phyloP scores from a whole-genome alignment of 345 rosid species.

The Anastatica hierochuntica region DNA sequence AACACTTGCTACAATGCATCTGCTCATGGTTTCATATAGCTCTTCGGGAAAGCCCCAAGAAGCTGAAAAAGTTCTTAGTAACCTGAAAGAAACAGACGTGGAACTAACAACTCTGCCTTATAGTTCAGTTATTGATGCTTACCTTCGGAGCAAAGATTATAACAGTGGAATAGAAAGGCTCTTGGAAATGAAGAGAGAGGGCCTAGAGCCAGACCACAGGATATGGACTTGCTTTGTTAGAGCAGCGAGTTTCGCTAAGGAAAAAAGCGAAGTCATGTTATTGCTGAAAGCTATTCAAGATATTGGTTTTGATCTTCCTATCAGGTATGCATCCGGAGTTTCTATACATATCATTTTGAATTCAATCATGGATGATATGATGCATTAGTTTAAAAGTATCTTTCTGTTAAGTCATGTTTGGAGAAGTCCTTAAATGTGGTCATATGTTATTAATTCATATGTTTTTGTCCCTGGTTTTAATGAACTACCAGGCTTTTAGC shows the following conservation, averaged over 20 bases:
- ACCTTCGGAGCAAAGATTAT: constrained; percentile 65
- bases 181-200: constrained; percentile 62
- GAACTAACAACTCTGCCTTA: constrained; percentile 66
- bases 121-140: constrained; percentile 83
- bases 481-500: constrained; percentile 49
- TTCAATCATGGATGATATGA: constrained; percentile 1
- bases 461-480: constrained; percentile 1
- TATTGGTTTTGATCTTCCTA: constrained; percentile 74
- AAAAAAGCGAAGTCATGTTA: constrained; percentile 42
- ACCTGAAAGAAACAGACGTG: constrained; percentile 56
- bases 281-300: constrained; percentile 60
- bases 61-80: constrained; percentile 70
- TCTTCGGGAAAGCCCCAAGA: constrained; percentile 79
- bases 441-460: constrained; percentile 4
- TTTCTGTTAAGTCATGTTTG: not conserved
- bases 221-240: constrained; percentile 94
- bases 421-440: not conserved
- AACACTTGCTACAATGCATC: constrained; percentile 80
- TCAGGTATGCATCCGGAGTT: constrained; percentile 40
- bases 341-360: not conserved
- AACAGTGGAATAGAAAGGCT: constrained; percentile 62
- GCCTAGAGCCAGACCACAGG: constrained; percentile 73
- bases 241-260: constrained; percentile 66
- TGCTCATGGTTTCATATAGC: constrained; percentile 89
- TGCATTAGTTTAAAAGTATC: not conserved